These are phyloP conservation scores for Lachnellula hyalina DNA, from an alignment of 2,329 filamentous ascomycete genomes.

Conservation along the genomic window DNA sequence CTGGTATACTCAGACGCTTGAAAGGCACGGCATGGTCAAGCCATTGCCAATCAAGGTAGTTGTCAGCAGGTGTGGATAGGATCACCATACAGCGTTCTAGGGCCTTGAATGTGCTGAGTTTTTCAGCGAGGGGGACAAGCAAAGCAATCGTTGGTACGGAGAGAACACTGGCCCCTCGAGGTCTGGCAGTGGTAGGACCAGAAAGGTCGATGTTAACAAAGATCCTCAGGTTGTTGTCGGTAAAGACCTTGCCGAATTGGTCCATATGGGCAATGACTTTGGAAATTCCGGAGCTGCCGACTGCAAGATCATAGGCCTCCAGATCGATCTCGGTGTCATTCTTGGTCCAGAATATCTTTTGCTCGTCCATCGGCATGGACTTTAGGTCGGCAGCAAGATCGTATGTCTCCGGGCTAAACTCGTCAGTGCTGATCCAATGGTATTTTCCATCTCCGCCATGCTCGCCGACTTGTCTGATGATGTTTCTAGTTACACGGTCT, in stretches of 20 bases:
- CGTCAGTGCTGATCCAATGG: background rate
- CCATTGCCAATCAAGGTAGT: background rate
- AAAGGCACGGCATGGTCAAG: background rate
- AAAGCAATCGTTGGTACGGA: background rate
- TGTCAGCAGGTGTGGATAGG: background rate
- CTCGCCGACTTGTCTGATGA: background rate
- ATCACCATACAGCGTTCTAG: background rate
- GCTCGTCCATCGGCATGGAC: background rate
- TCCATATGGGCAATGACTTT: background rate
- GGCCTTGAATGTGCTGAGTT: background rate
- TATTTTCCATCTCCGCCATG: background rate
- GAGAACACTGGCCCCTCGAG: background rate
- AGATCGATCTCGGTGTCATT: slow-evolving; percentile 3
- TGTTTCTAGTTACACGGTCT: background rate
- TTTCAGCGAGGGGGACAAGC: background rate
- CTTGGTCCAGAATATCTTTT: background rate
- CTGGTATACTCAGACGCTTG: background rate
- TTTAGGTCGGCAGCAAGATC: background rate
- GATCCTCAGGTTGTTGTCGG: background rate
- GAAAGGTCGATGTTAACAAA: background rate
- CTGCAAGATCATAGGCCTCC: background rate
- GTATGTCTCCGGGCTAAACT: background rate
- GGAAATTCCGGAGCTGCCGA: background rate
- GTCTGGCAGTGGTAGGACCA: background rate
- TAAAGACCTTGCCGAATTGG: background rate